phyloP scores from a whole-genome alignment of 768 basidiomycete genomes.

The Lactifluus rugatus region DNA sequence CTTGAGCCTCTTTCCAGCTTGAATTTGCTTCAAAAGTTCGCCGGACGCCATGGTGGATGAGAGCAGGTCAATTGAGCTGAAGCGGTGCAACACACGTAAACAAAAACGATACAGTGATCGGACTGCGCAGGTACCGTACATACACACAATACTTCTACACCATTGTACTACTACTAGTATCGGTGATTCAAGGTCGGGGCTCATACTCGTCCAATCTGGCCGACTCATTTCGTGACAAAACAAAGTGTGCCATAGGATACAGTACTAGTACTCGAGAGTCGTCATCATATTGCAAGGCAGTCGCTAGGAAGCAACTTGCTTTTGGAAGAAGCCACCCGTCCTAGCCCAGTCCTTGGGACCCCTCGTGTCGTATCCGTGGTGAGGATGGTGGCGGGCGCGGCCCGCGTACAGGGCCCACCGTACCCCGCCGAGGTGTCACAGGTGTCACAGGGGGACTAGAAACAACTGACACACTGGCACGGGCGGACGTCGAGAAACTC shows the following conservation, averaged over 20 bases:
- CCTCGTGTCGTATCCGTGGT: background rate
- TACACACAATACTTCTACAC: background rate
- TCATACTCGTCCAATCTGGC: background rate
- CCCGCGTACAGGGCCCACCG: background rate
- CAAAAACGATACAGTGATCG: background rate
- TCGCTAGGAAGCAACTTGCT: no score
- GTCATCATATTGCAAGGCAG: background rate
- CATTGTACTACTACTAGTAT: no score
- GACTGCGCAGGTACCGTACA: background rate
- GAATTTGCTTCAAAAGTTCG: slow-evolving; percentile 72
- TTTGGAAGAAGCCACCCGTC: background rate
- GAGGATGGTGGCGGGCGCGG: slow-evolving; percentile 7
- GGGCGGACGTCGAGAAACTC: background rate
- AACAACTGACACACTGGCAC: background rate
- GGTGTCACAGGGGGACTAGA: background rate
- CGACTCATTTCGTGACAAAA: background rate
- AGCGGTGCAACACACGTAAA: slow-evolving; percentile 3
- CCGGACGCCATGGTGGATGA: slow-evolving; percentile 50
- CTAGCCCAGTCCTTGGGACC: background rate
- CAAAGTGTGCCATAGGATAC: background rate
- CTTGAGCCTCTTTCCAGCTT: slow-evolving; percentile 72
- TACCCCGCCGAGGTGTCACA: background rate
- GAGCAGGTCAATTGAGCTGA: background rate
- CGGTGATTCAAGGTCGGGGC: background rate
- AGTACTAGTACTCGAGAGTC: background rate